Base-by-base conservation (phyloP, 1,284 basidiomycete species). In the Cryptococcus jaspeensis region DNA sequence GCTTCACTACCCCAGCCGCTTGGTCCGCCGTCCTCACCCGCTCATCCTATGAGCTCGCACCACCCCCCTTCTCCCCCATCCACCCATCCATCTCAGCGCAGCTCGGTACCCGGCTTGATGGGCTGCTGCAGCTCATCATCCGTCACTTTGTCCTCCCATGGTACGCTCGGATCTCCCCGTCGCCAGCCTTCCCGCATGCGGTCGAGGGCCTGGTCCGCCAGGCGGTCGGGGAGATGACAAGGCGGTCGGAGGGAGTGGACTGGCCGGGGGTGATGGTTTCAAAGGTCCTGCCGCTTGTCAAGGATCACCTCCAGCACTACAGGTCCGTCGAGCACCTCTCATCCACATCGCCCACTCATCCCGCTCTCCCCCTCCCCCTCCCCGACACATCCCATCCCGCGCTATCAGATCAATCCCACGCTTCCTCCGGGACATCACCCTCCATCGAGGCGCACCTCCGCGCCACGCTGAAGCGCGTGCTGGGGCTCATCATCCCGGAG, bases 11-110 rank as follows among this genome's bases (percentile, higher is more conserved):
- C 1, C 88, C 90, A 13, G 90, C 92, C 52, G 90, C 91, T 41
- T 94, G 91, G 91, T 88, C 92, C 69, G 89, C 87, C 0, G 87
- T 90, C 41, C 80, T 89, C 44, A 92, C 85, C 41, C 84, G 90
- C 25, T 88, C 87, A 9, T 84, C 87, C 71, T 94, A 91, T 91
- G 89, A 86, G 81, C 67, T 80, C 81, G 11, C 83, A 83, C 2
- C 85, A 85, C 67, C 81, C 82, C n/a, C 80, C 86, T 25, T 53
- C 87, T 18, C 61, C 18, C 38, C 61, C 1, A 22, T 55, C 15
- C n/a, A 64, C 43, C 52, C 53, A 3, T 38, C 86, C 35, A 81
- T 84, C 22, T 47, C 20, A 12, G 18, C 18, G n/a, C 78, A 82
- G 55, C 80, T 90, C 32, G 87, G 88, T 5, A 76, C 83, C 16